Evolutionary conservation across 140 eudicot species (phyloP), one percentile per base, ranked within the genome.

Genomic region (Anethum foeniculum): DNA sequence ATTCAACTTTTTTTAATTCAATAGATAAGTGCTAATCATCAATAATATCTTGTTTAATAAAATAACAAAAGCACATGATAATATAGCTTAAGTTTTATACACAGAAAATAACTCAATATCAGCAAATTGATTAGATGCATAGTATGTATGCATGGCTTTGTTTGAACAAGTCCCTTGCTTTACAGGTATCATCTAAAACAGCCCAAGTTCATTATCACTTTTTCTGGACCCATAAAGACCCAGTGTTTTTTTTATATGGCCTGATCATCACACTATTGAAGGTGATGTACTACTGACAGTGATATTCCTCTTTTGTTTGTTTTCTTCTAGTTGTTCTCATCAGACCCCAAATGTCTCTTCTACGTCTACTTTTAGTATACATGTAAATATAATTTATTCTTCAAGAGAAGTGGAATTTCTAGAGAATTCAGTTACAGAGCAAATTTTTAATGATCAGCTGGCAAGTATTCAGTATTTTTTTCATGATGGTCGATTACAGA

Each of bases 81-180:
- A 34, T 1, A 1, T 34, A 34, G 38, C 38, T 34, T 34, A 34
- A 34, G 38, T 34, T 34, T 34, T 34, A 34, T 34, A 34, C 38
- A 34, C 38, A 34, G 38, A 34, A 34, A 49, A 16, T 18, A 51
- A 18, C n/a, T 16, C 23, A 51, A 51, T 19, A 54, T 19, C 64
- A 3, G 58, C 58, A 51, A n/a, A 21, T 5, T 52, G 62, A 56
- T 60, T n/a, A 62, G 69, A 62, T 62, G 69, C 69, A 62, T 11
- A 21, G 65, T 23, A 56, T 62, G 69, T 62, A 11, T 87, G 90
- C 79, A 75, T 60, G 48, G 64, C 86, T 87, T 89, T 86, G 52
- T 34, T 18, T 77, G 82, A 82, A 79, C 90, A 87, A 74, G 73
- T 64, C 85, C 90, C 88, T 83, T 13, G 83, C 97, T 91, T 91